Conservation (phyloP, 768 basidiomycete genomes). For the Pulveroboletus sp. region DNA sequence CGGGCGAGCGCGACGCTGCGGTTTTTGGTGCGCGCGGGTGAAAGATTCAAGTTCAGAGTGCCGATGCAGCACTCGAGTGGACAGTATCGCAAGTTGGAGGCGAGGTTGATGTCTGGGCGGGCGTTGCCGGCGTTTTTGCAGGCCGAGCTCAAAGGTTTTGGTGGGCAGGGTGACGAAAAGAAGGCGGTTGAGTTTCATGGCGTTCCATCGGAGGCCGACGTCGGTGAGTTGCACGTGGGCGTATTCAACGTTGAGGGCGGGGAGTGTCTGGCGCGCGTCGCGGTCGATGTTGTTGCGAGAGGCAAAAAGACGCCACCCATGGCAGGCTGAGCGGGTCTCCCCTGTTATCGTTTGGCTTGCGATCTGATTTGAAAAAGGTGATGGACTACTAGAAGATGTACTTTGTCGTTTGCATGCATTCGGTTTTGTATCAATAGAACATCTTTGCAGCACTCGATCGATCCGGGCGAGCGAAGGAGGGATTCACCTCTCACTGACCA, state of each 20-base stretch:
- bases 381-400: no score
- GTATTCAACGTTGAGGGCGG: constrained; percentile 49
- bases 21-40: constrained; percentile 52
- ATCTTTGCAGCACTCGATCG: no score
- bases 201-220: constrained; percentile 44
- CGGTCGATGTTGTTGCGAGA: constrained; percentile 51
- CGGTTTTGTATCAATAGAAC: no score
- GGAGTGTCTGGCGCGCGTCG: constrained; percentile 49
- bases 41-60: constrained; percentile 57
- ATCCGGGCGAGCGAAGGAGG: no score
- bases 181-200: constrained; percentile 57
- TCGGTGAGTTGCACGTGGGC: constrained; percentile 53
- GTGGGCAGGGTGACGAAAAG: constrained; percentile 35
- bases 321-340: constrained; percentile 27
- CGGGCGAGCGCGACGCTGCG: constrained; percentile 29
- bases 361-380: constrained; percentile 4
- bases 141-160: constrained; percentile 42
- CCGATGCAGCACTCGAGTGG: constrained; percentile 33
- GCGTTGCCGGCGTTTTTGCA: constrained; percentile 55
- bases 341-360: constrained; percentile 10
- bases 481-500: no score
- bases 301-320: constrained; percentile 26
- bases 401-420: no score
- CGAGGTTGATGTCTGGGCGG: constrained; percentile 47
- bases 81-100: constrained; percentile 40